Percentiles rank a stretch among this genome's conserved stretches.
These are phyloP conservation scores for Dalbergia cochinchinensis DNA, from an alignment of 306 rosid species.

Conservation along the genomic window DNA sequence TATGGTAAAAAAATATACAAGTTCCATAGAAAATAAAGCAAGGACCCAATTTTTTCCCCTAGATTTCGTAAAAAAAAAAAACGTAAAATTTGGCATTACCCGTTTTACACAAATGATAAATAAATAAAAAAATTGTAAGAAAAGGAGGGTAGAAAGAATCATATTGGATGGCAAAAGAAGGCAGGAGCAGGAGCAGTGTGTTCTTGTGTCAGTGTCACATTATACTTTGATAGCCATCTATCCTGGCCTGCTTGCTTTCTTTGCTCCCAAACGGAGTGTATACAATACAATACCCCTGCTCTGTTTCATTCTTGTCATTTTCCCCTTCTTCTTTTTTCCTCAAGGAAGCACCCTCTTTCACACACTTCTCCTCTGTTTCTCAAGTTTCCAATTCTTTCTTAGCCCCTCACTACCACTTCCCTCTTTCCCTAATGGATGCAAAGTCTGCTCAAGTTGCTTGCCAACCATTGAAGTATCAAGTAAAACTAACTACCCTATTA, in stretches of 20 bases:
- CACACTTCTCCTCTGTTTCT: constrained; percentile 25
- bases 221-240: constrained; percentile 55
- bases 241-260: constrained; percentile 32
- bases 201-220: constrained; percentile 62
- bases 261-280: constrained; percentile 48
- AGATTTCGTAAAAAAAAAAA: not conserved
- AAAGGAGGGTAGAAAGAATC: constrained; percentile 24
- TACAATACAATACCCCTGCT: not conserved
- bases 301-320: constrained; percentile 46
- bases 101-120: not conserved
- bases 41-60: not conserved
- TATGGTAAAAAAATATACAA: not conserved
- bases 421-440: constrained; percentile 60
- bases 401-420: constrained; percentile 1
- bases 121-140: constrained; percentile 30
- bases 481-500: constrained; percentile 7
- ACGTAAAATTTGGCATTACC: not conserved
- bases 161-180: constrained; percentile 37
- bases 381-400: constrained; percentile 40
- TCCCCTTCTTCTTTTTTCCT: constrained; percentile 2
- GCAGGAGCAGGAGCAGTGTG: constrained; percentile 33
- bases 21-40: constrained; percentile 21
- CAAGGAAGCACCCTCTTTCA: constrained; percentile 21
- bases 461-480: constrained; percentile 64
- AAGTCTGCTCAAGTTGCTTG: constrained; percentile 47